A percentile compares a stretch with the other conserved stretches of the same genome.
Evolutionary conservation across 1,139 yeast genomes (phyloP).

Genomic region (Waltiozyma sp.): DNA sequence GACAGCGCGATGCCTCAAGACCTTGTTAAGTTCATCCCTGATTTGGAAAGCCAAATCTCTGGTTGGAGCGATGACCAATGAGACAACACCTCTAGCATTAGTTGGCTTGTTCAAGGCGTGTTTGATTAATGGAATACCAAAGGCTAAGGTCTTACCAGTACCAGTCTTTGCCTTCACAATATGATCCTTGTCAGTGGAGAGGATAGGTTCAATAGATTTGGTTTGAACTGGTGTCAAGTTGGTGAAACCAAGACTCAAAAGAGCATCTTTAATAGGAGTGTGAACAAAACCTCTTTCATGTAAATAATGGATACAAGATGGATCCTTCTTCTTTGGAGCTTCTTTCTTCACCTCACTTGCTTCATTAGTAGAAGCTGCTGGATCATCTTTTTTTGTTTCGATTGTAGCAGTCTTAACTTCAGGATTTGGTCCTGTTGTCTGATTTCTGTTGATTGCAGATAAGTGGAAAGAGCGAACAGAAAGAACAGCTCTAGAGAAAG

Average conservation of each 20-base stretch:
- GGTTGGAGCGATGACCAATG: conserved; percentile 80
- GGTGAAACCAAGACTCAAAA: conserved; percentile 24
- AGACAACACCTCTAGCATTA: conserved; percentile 31
- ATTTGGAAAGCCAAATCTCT: conserved; percentile 88
- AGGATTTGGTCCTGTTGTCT: neutral
- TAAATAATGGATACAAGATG: conserved; percentile 15
- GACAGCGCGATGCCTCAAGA: conserved; percentile 23
- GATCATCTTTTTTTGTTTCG: too few species aligned
- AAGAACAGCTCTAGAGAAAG: neutral
- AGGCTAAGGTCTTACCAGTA: conserved; percentile 89
- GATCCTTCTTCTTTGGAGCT: conserved; percentile 2
- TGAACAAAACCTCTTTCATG: conserved; percentile 9
- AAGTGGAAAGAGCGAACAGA: neutral
- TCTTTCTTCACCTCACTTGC: neutral
- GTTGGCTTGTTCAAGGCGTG: conserved; percentile 29
- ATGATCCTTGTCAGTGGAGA: conserved; percentile 47
- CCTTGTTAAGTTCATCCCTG: conserved; percentile 48
- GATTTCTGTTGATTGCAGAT: neutral
- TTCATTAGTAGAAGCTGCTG: too few species aligned
- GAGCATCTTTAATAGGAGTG: conserved; percentile 5
- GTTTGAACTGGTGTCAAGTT: conserved; percentile 74
- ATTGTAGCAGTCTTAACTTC: too few species aligned
- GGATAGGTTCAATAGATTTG: conserved; percentile 55
- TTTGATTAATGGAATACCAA: conserved; percentile 69
- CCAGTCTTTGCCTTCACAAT: conserved; percentile 92